Percentiles rank a stretch among this genome's conserved stretches.
These are phyloP conservation scores for Coffea canephora DNA, from an alignment of 257 asterid species.

Conservation along the genomic window DNA sequence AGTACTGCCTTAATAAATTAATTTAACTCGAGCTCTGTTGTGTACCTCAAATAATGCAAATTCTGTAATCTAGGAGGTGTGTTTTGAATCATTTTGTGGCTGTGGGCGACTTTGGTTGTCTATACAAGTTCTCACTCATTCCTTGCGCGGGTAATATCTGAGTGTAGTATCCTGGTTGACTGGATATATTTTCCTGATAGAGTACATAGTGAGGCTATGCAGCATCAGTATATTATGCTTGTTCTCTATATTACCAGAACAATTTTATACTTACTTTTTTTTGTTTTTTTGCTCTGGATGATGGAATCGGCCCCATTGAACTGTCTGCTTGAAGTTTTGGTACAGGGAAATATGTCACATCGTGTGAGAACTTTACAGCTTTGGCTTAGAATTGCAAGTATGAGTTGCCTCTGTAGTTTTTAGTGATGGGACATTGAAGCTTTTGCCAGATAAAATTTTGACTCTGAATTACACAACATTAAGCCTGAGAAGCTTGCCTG, in stretches of 20 bases:
- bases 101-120: background rate
- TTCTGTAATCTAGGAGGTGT: constrained; percentile 1
- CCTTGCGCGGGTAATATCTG: background rate
- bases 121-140: background rate
- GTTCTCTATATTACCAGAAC: background rate
- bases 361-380: background rate
- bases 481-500: background rate
- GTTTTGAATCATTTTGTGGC: constrained; percentile 1
- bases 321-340: background rate
- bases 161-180: background rate
- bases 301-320: background rate
- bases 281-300: background rate
- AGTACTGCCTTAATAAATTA: background rate
- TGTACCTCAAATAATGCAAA: background rate
- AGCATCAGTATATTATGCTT: background rate
- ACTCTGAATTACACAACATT: background rate
- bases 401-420: background rate
- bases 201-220: background rate
- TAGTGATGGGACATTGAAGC: background rate
- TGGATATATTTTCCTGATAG: background rate
- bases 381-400: background rate
- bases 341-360: background rate
- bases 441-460: background rate
- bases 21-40: background rate
- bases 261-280: background rate